Base-by-base conservation (phyloP, 192 early-diverging fungal species). In the Pilaira anomala region DNA sequence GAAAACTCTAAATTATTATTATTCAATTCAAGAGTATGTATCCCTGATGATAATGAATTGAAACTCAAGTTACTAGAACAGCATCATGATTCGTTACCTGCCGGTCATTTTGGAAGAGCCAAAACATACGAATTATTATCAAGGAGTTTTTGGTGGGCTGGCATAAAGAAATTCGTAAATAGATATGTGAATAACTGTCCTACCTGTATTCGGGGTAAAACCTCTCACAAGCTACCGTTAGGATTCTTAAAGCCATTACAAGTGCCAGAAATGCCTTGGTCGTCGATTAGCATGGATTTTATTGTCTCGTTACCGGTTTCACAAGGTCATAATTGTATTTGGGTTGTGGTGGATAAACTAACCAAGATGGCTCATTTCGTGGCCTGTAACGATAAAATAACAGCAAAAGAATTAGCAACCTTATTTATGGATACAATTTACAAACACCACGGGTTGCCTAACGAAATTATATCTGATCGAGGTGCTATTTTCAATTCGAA, bases 281-380 rank as follows among this genome's bases (percentile, higher is more conserved):
- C 59, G 9, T 69, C 74, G 0, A 78, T 81, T 39, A 67, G 60
- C 3, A 71, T 83, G 44, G 80, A 79, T 53, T 80, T 78, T 55
- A 75, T 79, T 33, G 55, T 51, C 2, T 53, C 59, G 12, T 63
- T 82, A 13, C 74, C 66, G n/a, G n/a, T n/a, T n/a, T n/a, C n/a
- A n/a, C 0, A 0, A 45, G n/a, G n/a, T n/a, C n/a, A n/a, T n/a
- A n/a, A n/a, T n/a, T n/a, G n/a, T n/a, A n/a, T n/a, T n/a, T n/a
- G n/a, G n/a, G n/a, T n/a, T n/a, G n/a, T n/a, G n/a, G n/a, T n/a
- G n/a, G n/a, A n/a, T n/a, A n/a, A n/a, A n/a, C n/a, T n/a, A n/a
- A n/a, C n/a, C n/a, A n/a, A n/a, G n/a, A n/a, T n/a, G n/a, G n/a
- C n/a, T n/a, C n/a, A n/a, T n/a, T n/a, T n/a, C n/a, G n/a, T n/a